phyloP scores from a whole-genome alignment of 352 stramenopile genomes.

The Globisporangium cylindrosporum region DNA sequence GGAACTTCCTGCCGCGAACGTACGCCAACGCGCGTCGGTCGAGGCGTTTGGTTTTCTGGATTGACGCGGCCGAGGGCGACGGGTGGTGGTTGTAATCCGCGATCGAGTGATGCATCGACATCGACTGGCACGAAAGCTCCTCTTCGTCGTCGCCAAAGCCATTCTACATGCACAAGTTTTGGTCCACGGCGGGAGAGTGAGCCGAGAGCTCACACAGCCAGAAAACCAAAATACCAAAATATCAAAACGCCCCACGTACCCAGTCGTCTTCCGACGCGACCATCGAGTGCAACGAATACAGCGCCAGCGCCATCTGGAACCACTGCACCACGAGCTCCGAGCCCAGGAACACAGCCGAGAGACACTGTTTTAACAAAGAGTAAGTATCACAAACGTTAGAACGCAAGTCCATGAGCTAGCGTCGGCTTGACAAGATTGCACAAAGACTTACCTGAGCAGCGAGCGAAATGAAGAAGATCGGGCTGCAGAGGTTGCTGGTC shows the following conservation, averaged over 20 bases:
- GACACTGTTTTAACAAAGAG: slow-evolving; percentile 31
- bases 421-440: neutral
- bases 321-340: slow-evolving; percentile 83
- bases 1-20: slow-evolving; percentile 68
- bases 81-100: slow-evolving; percentile 74
- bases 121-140: slow-evolving; percentile 46
- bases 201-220: neutral
- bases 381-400: neutral
- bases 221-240: neutral
- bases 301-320: slow-evolving; percentile 76
- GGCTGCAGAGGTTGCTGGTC: slow-evolving; percentile 80
- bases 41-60: slow-evolving; percentile 79
- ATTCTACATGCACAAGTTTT: slow-evolving; percentile 25
- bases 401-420: neutral
- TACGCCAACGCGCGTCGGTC: slow-evolving; percentile 75
- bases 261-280: slow-evolving; percentile 71
- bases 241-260: slow-evolving; percentile 29
- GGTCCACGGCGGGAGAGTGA: too few relatives aligned
- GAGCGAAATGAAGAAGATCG: slow-evolving; percentile 82
- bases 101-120: slow-evolving; percentile 68
- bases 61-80: slow-evolving; percentile 52
- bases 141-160: slow-evolving; percentile 63
- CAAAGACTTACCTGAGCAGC: slow-evolving; percentile 50
- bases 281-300: slow-evolving; percentile 84
- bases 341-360: slow-evolving; percentile 79